Percentiles rank a stretch among this genome's conserved stretches.
Conservation (phyloP, 1,284 basidiomycete genomes). For the Agroathelia rolfsii region DNA sequence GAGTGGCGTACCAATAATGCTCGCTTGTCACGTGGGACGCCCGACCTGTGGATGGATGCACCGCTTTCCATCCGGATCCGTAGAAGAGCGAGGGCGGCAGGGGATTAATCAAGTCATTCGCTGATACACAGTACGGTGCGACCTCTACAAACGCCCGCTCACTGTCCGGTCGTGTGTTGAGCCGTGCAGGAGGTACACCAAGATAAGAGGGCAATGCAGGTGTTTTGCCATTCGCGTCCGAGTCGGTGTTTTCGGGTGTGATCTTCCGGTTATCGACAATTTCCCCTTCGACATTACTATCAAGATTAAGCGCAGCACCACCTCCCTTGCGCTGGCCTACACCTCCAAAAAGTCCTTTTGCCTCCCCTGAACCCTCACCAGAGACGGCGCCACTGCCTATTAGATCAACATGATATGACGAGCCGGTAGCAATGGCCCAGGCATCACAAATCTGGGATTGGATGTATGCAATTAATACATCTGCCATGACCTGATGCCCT, state of each 20-base stretch:
- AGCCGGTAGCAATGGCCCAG: slow-evolving; percentile 70
- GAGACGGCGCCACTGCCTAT: slow-evolving; percentile 27
- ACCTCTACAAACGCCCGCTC: slow-evolving; percentile 68
- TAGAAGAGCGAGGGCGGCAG: slow-evolving; percentile 83
- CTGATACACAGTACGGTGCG: slow-evolving; percentile 81
- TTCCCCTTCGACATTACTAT: slow-evolving; percentile 20
- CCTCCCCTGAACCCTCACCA: slow-evolving; percentile 25
- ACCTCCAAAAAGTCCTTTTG: slow-evolving; percentile 63
- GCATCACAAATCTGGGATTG: slow-evolving; percentile 79
- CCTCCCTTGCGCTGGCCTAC: slow-evolving; percentile 57
- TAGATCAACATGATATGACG: slow-evolving; percentile 50
- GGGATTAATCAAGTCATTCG: slow-evolving; percentile 92
- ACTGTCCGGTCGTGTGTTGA: slow-evolving; percentile 60
- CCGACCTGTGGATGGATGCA: slow-evolving; percentile 49
- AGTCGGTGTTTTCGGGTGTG: slow-evolving; percentile 11
- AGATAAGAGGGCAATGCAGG: slow-evolving; percentile 27
- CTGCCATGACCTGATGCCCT: slow-evolving; percentile 80
- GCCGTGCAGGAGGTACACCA: slow-evolving; percentile 61
- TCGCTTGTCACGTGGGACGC: slow-evolving; percentile 41
- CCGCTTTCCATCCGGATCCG: slow-evolving; percentile 79
- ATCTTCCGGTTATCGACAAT: slow-evolving; percentile 18
- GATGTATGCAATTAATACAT: slow-evolving; percentile 81
- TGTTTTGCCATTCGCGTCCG: slow-evolving; percentile 16
- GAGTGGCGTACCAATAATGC: slow-evolving; percentile 84
- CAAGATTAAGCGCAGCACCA: slow-evolving; percentile 24